A percentile compares a stretch with the other conserved stretches of the same genome.
phyloP scores from a whole-genome alignment of 106 monocot species.

The Dioscorea dumetorum region DNA sequence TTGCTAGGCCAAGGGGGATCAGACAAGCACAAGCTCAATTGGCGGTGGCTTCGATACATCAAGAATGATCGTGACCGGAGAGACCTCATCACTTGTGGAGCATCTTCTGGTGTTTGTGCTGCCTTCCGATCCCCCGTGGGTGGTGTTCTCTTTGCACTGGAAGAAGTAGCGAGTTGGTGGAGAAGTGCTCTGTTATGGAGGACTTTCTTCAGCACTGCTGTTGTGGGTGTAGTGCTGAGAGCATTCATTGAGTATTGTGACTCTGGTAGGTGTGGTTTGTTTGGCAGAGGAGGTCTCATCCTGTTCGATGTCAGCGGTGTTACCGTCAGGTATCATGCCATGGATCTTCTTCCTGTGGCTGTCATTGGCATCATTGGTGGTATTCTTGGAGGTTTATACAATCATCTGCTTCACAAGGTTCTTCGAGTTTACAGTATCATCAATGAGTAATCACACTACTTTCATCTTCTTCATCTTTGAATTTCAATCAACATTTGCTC shows the following conservation, averaged over 20 bases:
- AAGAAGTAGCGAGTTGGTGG: constrained; percentile 66
- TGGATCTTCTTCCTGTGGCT: constrained; percentile 39
- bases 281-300: constrained; percentile 55
- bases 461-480: background rate
- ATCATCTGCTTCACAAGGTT: constrained; percentile 46
- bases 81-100: constrained; percentile 59
- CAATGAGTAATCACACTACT: constrained; percentile 29
- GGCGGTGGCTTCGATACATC: constrained; percentile 49
- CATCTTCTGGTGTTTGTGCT: constrained; percentile 57
- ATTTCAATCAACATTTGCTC: too few species aligned
- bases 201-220: constrained; percentile 63
- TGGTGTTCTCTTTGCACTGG: constrained; percentile 53
- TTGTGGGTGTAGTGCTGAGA: constrained; percentile 54
- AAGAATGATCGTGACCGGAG: constrained; percentile 55
- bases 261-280: constrained; percentile 48
- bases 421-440: constrained; percentile 50
- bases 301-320: constrained; percentile 54
- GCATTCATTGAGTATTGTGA: constrained; percentile 56
- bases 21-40: constrained; percentile 16
- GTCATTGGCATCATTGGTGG: constrained; percentile 42
- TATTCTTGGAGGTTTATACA: constrained; percentile 47
- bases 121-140: constrained; percentile 56
- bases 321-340: constrained; percentile 29
- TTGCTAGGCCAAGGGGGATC: constrained; percentile 43
- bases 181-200: constrained; percentile 60